phyloP scores from a whole-genome alignment of 202 grass and related monocot genomes.

The Sporobolus alterniflorus region DNA sequence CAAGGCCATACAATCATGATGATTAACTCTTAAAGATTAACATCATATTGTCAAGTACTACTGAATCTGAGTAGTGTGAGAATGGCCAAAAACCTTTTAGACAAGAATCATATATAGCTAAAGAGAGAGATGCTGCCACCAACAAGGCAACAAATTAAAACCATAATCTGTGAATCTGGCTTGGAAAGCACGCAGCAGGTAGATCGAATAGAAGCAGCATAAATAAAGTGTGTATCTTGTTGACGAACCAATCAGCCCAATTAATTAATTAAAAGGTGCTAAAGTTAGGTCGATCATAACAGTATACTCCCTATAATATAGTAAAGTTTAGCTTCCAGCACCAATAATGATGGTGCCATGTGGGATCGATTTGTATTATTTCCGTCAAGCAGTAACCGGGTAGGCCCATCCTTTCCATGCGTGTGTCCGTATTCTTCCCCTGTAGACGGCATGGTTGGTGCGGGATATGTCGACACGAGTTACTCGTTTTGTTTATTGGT shows the following conservation, averaged over 20 bases:
- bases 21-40: not conserved
- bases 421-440: not conserved
- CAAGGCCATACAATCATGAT: not conserved
- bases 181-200: not conserved
- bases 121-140: not conserved
- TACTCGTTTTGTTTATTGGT: not conserved
- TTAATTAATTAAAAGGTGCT: not conserved
- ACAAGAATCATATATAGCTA: not conserved
- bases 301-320: not conserved
- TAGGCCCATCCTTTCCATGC: not conserved
- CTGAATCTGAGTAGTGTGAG: too few species aligned
- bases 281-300: not conserved
- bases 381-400: not conserved
- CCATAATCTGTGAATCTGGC: not conserved
- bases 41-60: not conserved
- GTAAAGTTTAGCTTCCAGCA: not conserved
- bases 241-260: not conserved
- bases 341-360: slow-evolving; percentile 8
- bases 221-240: not conserved
- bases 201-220: not conserved
- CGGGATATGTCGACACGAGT: not conserved
- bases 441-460: not conserved
- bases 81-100: not conserved
- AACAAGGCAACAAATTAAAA: not conserved
- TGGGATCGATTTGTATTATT: not conserved